Base-by-base conservation (phyloP, 2,329 filamentous ascomycete genomes). In the Pyricularia pennisetigena region DNA sequence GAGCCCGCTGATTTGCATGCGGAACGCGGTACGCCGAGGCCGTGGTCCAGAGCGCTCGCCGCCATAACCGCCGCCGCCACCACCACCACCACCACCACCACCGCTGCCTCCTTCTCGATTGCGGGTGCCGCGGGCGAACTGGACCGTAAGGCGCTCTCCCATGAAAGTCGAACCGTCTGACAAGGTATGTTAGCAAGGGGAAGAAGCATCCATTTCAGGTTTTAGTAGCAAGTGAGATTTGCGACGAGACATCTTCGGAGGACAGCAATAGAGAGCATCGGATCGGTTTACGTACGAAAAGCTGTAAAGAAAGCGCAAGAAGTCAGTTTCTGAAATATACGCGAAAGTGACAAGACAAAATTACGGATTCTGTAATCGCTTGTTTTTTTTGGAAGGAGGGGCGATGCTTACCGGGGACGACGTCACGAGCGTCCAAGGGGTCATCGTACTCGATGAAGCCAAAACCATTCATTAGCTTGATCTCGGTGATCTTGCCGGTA, bases 401-500 rank as follows among this genome's bases (percentile, higher is more conserved):
- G 59, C 59, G 24, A 20, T 65, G 76, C 90, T 83, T 87, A 97
- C 95, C 94, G 81, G 95, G 95, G 76, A 99, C 95, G 72, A 99
- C 94, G 82, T 99, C 95, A 78, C 94, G 91, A 74, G 95, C 95
- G 82, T 99, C 95, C 91, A 97, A 92, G 69, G 93, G 89, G 82
- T 98, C 95, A 81, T 97, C 96, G 82, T 98, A 99, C 81, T 99
- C 95, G 78, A 99, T 97, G 84, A 99, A 99, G 79, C 95, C 95
- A 78, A 99, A 99, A 76, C 95, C 95, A 79, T 97, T 98, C 95
- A 99, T 99, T 72, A 99, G 88, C 85, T 99, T 99, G 83, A 99
- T 94, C 83, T 99, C 95, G 74, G 91, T 95, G 78, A 99, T 98
- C 79, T 97, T 93, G 79, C 95, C 95, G 74, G 93, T 94, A 78